Conservation (phyloP, 2,329 filamentous ascomycete species). For the Colletotrichum trifolii region DNA sequence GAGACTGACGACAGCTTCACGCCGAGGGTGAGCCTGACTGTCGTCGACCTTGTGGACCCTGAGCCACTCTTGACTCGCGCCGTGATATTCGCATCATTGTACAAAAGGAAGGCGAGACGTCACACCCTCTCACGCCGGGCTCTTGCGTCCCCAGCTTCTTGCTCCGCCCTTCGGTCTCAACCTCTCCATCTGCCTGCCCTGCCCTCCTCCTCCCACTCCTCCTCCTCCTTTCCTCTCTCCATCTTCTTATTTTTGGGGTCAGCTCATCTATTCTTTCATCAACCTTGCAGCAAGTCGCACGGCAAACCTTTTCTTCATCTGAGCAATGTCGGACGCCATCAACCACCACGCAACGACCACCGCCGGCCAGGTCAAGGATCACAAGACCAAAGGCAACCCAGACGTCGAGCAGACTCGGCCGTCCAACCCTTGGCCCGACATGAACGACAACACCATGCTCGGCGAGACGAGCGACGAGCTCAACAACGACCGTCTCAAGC, state of each 20-base stretch:
- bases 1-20: slow-evolving; percentile 28
- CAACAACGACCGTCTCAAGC: slow-evolving; percentile 56
- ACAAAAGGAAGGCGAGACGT: slow-evolving; percentile 27
- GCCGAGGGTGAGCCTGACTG: slow-evolving; percentile 15
- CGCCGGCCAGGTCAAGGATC: slow-evolving; percentile 17
- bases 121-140: slow-evolving; percentile 14
- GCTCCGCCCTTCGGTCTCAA: slow-evolving; percentile 6
- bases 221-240: background rate
- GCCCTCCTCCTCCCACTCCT: slow-evolving; percentile 1
- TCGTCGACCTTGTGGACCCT: slow-evolving; percentile 26
- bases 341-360: slow-evolving; percentile 9
- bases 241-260: background rate
- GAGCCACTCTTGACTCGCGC: slow-evolving; percentile 23
- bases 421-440: slow-evolving; percentile 28
- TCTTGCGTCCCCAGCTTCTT: slow-evolving; percentile 16
- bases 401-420: slow-evolving; percentile 29
- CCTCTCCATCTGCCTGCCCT: background rate
- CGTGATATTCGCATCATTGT: background rate
- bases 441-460: slow-evolving; percentile 32
- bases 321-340: slow-evolving; percentile 28
- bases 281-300: background rate
- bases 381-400: slow-evolving; percentile 21
- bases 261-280: background rate
- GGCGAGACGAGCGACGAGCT: slow-evolving; percentile 41
- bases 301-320: slow-evolving; percentile 4